These are phyloP conservation scores for Diutina ranongensis DNA, from an alignment of 1,139 yeast species.

Conservation along the genomic window DNA sequence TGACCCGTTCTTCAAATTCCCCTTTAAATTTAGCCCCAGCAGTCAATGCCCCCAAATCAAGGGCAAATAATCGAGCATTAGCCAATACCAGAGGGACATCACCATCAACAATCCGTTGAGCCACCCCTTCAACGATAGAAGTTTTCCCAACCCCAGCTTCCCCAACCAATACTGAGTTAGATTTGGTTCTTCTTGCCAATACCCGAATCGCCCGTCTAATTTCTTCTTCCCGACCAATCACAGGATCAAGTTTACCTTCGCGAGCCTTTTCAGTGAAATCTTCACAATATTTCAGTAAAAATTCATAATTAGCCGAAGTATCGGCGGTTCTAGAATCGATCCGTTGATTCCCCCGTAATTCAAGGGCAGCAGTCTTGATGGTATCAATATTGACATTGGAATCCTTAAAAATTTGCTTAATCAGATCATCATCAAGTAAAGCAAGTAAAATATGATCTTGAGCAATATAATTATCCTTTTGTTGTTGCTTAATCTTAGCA, in stretches of 20 bases:
- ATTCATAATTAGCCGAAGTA: slow-evolving; percentile 74
- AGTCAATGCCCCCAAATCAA: slow-evolving; percentile 89
- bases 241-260: slow-evolving; percentile 93
- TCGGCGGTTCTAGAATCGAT: slow-evolving; percentile 94
- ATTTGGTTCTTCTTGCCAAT: slow-evolving; percentile 88
- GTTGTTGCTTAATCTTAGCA: slow-evolving; percentile 66
- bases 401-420: slow-evolving; percentile 68
- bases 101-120: slow-evolving; percentile 90
- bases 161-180: slow-evolving; percentile 93
- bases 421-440: slow-evolving; percentile 62
- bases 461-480: slow-evolving; percentile 84
- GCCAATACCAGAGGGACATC: slow-evolving; percentile 88
- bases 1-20: slow-evolving; percentile 94
- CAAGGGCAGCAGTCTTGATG: slow-evolving; percentile 69
- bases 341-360: slow-evolving; percentile 80
- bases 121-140: slow-evolving; percentile 95
- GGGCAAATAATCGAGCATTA: slow-evolving; percentile 68
- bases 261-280: slow-evolving; percentile 91
- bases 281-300: slow-evolving; percentile 77
- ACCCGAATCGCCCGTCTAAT: slow-evolving; percentile 91
- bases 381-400: slow-evolving; percentile 58
- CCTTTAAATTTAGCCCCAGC: slow-evolving; percentile 99
- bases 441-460: slow-evolving; percentile 91
- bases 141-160: slow-evolving; percentile 99
- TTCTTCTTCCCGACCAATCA: slow-evolving; percentile 97